Evolutionary conservation across 164 flowering plant species (phyloP).

Genomic region (Magnolia sinica): DNA sequence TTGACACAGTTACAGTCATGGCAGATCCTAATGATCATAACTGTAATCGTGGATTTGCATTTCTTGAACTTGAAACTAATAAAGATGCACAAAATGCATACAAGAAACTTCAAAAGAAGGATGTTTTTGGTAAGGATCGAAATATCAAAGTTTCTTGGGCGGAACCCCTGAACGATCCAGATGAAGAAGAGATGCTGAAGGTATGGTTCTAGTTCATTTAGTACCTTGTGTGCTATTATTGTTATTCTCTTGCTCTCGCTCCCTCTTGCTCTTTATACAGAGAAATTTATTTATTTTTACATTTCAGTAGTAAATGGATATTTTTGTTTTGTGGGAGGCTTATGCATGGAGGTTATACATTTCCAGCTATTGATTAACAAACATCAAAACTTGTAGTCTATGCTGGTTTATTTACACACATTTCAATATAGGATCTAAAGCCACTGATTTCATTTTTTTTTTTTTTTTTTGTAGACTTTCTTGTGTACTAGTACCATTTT

Average conservation of each 20-base stretch:
- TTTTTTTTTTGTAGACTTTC: too few relatives aligned
- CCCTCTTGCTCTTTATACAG: not conserved
- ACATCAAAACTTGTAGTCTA: too few relatives aligned
- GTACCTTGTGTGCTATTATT: not conserved
- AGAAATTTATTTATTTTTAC: not conserved
- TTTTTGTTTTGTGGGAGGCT: too few relatives aligned
- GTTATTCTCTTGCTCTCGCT: not conserved
- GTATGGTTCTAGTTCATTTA: constrained; percentile 15
- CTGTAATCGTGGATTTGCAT: constrained; percentile 44
- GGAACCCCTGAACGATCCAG: constrained; percentile 34
- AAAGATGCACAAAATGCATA: constrained; percentile 39
- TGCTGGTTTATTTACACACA: too few relatives aligned
- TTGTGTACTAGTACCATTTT: not conserved
- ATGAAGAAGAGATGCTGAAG: constrained; percentile 37
- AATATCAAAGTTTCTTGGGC: constrained; percentile 43
- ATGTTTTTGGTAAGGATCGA: constrained; percentile 27
- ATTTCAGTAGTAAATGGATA: not conserved
- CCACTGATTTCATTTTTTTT: too few relatives aligned
- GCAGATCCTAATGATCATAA: constrained; percentile 28
- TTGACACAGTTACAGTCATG: constrained; percentile 31
- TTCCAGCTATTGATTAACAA: too few relatives aligned
- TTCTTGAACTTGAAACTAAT: constrained; percentile 37
- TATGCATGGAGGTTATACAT: too few relatives aligned
- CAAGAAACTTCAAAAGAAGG: constrained; percentile 38
- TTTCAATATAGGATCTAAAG: too few relatives aligned